Base-by-base conservation (phyloP, 2,329 filamentous ascomycete genomes). In the Chaetomium sp. region DNA sequence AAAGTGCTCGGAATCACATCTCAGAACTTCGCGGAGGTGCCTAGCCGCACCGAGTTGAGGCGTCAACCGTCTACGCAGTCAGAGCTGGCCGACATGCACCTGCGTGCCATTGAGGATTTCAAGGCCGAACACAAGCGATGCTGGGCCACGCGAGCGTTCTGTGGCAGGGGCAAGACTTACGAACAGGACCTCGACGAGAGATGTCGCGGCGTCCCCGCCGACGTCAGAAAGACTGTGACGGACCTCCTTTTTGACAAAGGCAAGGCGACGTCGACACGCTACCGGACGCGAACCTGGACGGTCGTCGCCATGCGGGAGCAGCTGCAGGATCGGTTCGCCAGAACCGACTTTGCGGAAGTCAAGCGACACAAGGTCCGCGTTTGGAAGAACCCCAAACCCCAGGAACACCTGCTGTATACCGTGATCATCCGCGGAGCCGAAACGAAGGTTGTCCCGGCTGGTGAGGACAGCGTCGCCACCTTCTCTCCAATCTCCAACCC, bases 111-210 rank as follows among this genome's bases (percentile, higher is more conserved):
- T 23, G 66, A 69, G 21, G 31, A 61, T 35, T 72, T 68, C 63
- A 64, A 70, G 42, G 63, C 68, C 47, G 70, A 69, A 38, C 62
- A 69, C 49, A 67, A 67, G 27, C 69, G 70, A 8, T 55, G 58
- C n/a, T 69, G 70, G 62, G 60, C 69, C 1, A 65, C 69, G 25
- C 68, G 71, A 19, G 45, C 71, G 16, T 10, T 73, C 33, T 58
- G 67, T 13, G 67, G 70, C 23, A 66, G 51, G 29, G 60, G 64
- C 47, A 70, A 66, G 56, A 68, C 71, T 13, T 74, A 75, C 47
- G 73, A 74, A 58, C 64, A 72, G 27, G 54, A 72, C 21, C 66
- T 75, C 35, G 70, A 75, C 29, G 63, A 63, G 47, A 66, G 69
- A 47, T 72, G 73, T 59, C 63, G 57, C 16, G 69, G 62, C 31